A percentile compares a stretch with the other conserved stretches of the same genome.
Evolutionary conservation across 306 rosid genomes (phyloP).

Genomic region (Begonia fuchsioides): DNA sequence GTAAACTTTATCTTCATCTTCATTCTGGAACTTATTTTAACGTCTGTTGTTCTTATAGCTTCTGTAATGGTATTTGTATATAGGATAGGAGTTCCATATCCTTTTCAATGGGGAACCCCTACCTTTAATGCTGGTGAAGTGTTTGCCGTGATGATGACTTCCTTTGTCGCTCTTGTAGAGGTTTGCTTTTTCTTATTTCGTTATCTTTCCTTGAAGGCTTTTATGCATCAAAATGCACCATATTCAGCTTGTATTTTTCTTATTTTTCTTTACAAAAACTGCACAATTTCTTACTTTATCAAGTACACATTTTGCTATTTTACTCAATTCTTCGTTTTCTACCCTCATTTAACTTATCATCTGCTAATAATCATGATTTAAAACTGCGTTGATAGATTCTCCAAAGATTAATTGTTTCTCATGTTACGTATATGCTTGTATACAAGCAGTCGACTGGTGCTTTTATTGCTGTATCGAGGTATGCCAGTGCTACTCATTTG

Average conservation of each 20-base stretch:
- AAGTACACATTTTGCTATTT: not conserved
- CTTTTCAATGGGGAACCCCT: constrained; percentile 96
- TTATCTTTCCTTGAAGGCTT: not conserved
- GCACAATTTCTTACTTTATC: not conserved
- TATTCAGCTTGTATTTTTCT: no score
- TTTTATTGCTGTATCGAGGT: constrained; percentile 69
- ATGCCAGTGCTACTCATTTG: constrained; percentile 75
- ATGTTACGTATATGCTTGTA: not conserved
- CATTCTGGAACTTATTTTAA: no score
- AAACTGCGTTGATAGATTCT: not conserved
- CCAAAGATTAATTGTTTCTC: not conserved
- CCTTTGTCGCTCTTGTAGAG: constrained; percentile 70
- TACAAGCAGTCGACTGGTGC: constrained; percentile 79
- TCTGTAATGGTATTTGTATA: no score
- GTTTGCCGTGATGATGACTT: constrained; percentile 91
- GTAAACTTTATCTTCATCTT: no score
- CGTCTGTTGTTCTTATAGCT: no score
- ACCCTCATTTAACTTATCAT: not conserved
- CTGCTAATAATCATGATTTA: not conserved
- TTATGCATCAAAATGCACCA: not conserved
- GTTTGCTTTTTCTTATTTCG: constrained; percentile 7
- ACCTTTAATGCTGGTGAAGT: constrained; percentile 89
- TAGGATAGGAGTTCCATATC: constrained; percentile 83
- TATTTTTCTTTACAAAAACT: no score
- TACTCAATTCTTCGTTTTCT: not conserved